Base-by-base conservation (phyloP, 768 basidiomycete genomes). In the Cystobasidium onofrii region DNA sequence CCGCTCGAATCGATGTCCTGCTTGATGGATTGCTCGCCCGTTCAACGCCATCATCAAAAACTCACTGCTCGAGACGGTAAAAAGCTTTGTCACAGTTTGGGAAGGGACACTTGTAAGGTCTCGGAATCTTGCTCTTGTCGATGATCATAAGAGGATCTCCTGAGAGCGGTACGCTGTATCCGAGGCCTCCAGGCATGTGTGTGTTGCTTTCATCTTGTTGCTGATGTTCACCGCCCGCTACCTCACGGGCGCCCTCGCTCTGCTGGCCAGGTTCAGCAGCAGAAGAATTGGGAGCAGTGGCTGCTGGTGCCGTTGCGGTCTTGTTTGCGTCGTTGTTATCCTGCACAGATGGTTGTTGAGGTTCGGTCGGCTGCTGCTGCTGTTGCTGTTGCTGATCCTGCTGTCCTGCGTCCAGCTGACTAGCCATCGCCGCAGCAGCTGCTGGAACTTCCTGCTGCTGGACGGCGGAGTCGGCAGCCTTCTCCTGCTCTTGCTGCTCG, bases 91-190 rank as follows among this genome's bases (percentile, higher is more conserved):
- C 91, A 80, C 95, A 99, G 15, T 64, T 64, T 36, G 63, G 63
- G 34, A 91, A 85, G 1, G 95, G 95, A 81, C 95, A 99, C 80
- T 97, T 98, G 87, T 97, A 99, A 0, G 95, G 95, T 27, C 76
- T 82, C 0, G 88, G 84, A 54, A 84, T 84, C 79, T 83, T 83
- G 78, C 80, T 81, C 81, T 83, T 84, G 78, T 84, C 83, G 78
- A 83, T 81, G 44, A 81, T 80, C 52, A 84, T 76, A 3, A 64
- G 63, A 2, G 57, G 57, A 29, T 60, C 57, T 12, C 57, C 57
- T 2, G 57, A 60, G 3, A 50, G n/a, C 9, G 46, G 46, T 20
- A 50, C 20, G 46, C 46, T 50, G 46, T 50, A 50, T 50, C 46
- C 46, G 12, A 50, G 46, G 12, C 46, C 46, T 50, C 46, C 46